Evolutionary conservation across 2,329 filamentous ascomycete species (phyloP).

Genomic region (Venturia pyrina): DNA sequence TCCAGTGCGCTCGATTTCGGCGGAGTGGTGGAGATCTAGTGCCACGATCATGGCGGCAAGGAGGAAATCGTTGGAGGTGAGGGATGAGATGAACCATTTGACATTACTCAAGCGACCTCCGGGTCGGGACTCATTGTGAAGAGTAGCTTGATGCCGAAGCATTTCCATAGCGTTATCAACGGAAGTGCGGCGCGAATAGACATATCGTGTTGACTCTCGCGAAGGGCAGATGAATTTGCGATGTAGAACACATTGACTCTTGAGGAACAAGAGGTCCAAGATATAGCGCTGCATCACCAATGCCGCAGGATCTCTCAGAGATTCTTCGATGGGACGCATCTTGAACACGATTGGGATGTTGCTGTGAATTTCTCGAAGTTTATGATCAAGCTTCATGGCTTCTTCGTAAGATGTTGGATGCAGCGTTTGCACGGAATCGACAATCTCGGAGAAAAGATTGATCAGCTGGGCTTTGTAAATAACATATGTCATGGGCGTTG

Average conservation of each 20-base stretch:
- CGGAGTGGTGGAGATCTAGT: conserved; percentile 69
- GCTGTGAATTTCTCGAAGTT: conserved; percentile 47
- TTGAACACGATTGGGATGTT: conserved; percentile 72
- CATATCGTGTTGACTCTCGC: conserved; percentile 68
- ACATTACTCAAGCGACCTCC: conserved; percentile 62
- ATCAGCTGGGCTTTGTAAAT: conserved; percentile 62
- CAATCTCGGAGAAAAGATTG: conserved; percentile 59
- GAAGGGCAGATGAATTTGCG: conserved; percentile 75
- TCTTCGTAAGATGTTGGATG: conserved; percentile 53
- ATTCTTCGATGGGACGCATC: conserved; percentile 63
- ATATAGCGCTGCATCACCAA: conserved; percentile 74
- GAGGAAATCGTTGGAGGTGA: conserved; percentile 76
- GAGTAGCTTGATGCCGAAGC: conserved; percentile 63
- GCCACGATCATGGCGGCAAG: conserved; percentile 77
- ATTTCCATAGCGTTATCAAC: conserved; percentile 81
- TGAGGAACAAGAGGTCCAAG: conserved; percentile 76
- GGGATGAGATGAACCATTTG: conserved; percentile 68
- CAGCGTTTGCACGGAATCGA: conserved; percentile 54
- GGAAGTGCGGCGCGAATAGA: conserved; percentile 71
- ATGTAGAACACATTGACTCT: conserved; percentile 81
- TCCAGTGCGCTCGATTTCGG: conserved; percentile 30
- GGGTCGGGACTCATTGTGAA: conserved; percentile 64
- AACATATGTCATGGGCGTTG: conserved; percentile 70
- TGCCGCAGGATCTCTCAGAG: conserved; percentile 56
- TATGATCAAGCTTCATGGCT: conserved; percentile 49